These are phyloP conservation scores for Solanum bulbocastanum DNA, from an alignment of 257 asterid species.

Conservation along the genomic window DNA sequence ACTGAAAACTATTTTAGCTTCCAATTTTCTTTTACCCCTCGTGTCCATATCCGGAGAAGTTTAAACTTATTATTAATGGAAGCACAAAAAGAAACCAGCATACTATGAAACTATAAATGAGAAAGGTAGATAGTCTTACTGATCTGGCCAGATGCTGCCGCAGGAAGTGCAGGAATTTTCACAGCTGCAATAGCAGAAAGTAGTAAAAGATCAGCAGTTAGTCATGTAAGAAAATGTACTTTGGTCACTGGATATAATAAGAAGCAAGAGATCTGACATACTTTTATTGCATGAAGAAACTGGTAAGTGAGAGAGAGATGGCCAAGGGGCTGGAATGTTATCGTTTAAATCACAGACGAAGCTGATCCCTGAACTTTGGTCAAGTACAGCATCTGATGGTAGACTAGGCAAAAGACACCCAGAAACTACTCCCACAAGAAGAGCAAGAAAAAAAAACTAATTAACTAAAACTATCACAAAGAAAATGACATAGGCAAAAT, in stretches of 20 bases:
- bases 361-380: slow-evolving; percentile 65
- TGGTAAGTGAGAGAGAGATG: slow-evolving; percentile 53
- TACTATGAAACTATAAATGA: background rate
- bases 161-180: slow-evolving; percentile 96
- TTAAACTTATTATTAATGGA: background rate
- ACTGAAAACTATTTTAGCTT: background rate
- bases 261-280: slow-evolving; percentile 13
- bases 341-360: slow-evolving; percentile 93
- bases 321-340: slow-evolving; percentile 99
- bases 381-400: slow-evolving; percentile 85
- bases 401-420: slow-evolving; percentile 97
- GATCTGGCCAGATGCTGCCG: slow-evolving; percentile 86
- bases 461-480: background rate
- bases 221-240: background rate
- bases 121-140: slow-evolving; percentile 32
- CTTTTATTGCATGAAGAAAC: slow-evolving; percentile 89
- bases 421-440: slow-evolving; percentile 33
- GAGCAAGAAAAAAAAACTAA: background rate
- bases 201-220: background rate
- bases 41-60: background rate
- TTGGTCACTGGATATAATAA: background rate
- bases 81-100: background rate
- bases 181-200: slow-evolving; percentile 45
- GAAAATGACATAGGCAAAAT: background rate
- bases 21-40: background rate